These are phyloP conservation scores for Debaryomyces prosopidis DNA, from an alignment of 805 yeast species.

Conservation along the genomic window DNA sequence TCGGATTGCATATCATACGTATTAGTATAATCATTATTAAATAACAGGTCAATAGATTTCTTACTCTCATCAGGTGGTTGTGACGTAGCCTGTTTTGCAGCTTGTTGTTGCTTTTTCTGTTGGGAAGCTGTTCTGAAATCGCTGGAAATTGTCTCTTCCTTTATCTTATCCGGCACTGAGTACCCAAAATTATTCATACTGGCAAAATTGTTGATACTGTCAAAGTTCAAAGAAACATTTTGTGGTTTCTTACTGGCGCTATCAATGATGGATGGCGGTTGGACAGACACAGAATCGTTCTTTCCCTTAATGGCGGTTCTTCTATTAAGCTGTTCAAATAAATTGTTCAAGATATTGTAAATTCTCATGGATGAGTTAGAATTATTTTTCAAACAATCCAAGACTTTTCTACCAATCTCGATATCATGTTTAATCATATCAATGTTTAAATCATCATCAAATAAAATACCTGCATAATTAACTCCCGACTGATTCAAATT, in stretches of 20 bases:
- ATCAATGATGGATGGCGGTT: background rate
- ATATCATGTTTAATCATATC: slow-evolving; percentile 75
- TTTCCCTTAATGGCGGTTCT: slow-evolving; percentile 52
- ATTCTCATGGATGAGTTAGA: slow-evolving; percentile 80
- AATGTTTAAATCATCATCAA: slow-evolving; percentile 46
- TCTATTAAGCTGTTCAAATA: slow-evolving; percentile 76
- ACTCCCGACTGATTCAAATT: slow-evolving; percentile 28
- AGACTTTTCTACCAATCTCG: slow-evolving; percentile 74
- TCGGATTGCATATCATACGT: background rate
- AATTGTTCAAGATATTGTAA: slow-evolving; percentile 73
- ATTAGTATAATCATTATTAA: background rate
- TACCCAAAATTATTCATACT: slow-evolving; percentile 23
- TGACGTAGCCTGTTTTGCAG: background rate
- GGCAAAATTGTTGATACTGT: slow-evolving; percentile 19
- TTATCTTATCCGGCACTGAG: background rate
- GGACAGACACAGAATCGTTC: background rate
- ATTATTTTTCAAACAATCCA: slow-evolving; percentile 68
- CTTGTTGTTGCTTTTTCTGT: background rate
- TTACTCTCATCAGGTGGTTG: background rate
- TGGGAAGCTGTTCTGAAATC: background rate
- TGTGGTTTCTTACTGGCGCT: slow-evolving; percentile 5
- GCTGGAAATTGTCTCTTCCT: background rate
- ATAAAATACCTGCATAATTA: slow-evolving; percentile 45
- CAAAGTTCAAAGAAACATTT: slow-evolving; percentile 7
- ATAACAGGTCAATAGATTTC: background rate